These are phyloP conservation scores for Excoecaria agallocha DNA, from an alignment of 345 rosid genomes.

Conservation along the genomic window DNA sequence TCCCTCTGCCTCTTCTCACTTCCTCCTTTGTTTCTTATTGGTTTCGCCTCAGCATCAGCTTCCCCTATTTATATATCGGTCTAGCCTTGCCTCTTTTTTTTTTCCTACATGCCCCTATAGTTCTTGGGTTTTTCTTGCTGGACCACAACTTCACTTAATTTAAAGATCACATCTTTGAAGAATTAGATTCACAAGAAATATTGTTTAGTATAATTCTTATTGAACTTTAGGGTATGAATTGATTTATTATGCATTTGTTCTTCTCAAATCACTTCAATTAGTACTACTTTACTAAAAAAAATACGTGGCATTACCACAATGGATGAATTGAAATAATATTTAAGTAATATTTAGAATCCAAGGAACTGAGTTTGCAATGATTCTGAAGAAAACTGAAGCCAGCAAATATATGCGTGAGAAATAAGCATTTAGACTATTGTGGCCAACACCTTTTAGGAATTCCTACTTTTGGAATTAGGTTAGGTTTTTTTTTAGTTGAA, in stretches of 20 bases:
- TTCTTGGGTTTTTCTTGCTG: not conserved
- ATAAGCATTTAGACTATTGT: not conserved
- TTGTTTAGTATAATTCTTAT: no score
- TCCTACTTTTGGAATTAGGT: not conserved
- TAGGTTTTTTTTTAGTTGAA: no score
- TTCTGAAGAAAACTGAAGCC: not conserved
- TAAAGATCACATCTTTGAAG: not conserved
- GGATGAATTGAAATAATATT: no score
- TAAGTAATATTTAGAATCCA: not conserved
- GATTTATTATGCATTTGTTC: no score
- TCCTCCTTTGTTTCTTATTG: not conserved
- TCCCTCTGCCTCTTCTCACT: conserved; percentile 27
- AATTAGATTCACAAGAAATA: no score
- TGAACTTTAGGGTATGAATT: no score
- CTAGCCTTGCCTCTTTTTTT: not conserved
- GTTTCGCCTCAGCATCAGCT: not conserved
- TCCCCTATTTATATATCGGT: not conserved
- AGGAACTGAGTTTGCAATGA: not conserved
- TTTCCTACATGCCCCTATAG: not conserved
- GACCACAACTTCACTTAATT: not conserved
- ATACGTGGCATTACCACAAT: no score
- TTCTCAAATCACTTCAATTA: no score
- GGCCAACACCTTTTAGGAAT: not conserved
- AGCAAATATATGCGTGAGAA: not conserved
- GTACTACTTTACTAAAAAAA: no score